Base-by-base conservation (phyloP, 345 rosid genomes). In the Lumnitzera racemosa region DNA sequence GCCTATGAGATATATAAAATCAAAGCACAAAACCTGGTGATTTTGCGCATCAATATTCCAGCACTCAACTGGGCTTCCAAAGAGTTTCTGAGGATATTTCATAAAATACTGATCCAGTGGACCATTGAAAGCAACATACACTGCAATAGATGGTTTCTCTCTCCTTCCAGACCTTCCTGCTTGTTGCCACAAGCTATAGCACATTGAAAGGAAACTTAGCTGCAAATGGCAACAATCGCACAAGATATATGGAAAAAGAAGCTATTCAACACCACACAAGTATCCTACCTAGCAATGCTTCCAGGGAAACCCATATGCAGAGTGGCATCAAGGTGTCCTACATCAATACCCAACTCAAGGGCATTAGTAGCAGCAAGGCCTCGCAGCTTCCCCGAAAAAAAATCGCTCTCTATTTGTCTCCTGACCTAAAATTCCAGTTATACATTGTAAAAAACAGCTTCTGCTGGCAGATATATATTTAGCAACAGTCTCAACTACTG, bases 251-350 rank as follows among this genome's bases (percentile, higher is more conserved):
- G 11, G 43, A 36, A 5, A 36, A 36, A 36, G 43, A 36, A 36
- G 9, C 43, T 4, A 36, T 9, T 36, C 11, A 0, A 36, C 43
- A 55, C 55, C 64, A 27, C 59, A 27, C 24, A 63, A 55, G 73
- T 55, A 52, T 46, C 57, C 31, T 78, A 91, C 98, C 98, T 92
- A 51, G 96, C 85, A 69, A 89, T 77, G 67, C 96, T 92, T 50
- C 98, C 98, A 62, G 98, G 98, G 71, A 92, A 92, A 53, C 98
- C 96, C 73, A 92, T 77, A 84, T 92, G 98, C 72, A 92, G 73
- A 55, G 98, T 89, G 46, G 83, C 96, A 58, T 92, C 96, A 57
- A 92, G 85, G 63, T 87, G 96, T 47, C 98, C 98, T 65, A 89
- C 94, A 80, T 92, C 98, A 78, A 92, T 85, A 24, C 98, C 98